Conservation (phyloP, 257 asterid species). For the Ocimum tenuiflorum region DNA sequence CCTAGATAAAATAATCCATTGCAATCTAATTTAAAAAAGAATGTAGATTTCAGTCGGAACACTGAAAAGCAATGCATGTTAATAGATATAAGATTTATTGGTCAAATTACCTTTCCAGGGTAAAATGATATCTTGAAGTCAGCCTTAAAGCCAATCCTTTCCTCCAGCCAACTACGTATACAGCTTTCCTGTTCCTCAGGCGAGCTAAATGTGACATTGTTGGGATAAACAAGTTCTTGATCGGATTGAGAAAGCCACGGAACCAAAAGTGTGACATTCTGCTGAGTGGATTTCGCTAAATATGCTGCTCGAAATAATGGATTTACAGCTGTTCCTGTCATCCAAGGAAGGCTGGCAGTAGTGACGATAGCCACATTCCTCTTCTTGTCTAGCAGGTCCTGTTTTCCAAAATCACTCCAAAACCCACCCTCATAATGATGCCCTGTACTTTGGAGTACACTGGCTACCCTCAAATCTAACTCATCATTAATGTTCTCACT, state of each 20-base stretch:
- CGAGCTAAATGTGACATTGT: constrained; percentile 69
- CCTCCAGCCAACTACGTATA: constrained; percentile 93
- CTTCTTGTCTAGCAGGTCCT: constrained; percentile 43
- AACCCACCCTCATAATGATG: constrained; percentile 85
- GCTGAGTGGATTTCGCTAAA: constrained; percentile 74
- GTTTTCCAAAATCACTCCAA: constrained; percentile 60
- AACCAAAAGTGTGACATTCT: constrained; percentile 86
- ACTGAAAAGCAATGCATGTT: not conserved
- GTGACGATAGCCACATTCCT: constrained; percentile 97
- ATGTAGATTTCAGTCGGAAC: not conserved
- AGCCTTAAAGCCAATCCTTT: constrained; percentile 84
- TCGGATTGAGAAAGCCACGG: constrained; percentile 98
- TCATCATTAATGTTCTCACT: constrained; percentile 65
- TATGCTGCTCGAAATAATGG: constrained; percentile 97
- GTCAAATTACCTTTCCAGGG: constrained; percentile 79
- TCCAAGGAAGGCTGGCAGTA: constrained; percentile 99
- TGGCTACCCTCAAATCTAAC: constrained; percentile 79
- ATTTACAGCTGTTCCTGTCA: constrained; percentile 98
- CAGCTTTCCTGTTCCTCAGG: constrained; percentile 91
- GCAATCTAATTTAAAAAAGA: not conserved
- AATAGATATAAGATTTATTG: not conserved
- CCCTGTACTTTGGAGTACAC: constrained; percentile 91
- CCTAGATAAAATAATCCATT: not conserved
- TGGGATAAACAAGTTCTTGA: constrained; percentile 94
- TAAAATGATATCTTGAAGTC: constrained; percentile 91